Base-by-base conservation (phyloP, 306 rosid genomes). In the Heteromeles arbutifolia region DNA sequence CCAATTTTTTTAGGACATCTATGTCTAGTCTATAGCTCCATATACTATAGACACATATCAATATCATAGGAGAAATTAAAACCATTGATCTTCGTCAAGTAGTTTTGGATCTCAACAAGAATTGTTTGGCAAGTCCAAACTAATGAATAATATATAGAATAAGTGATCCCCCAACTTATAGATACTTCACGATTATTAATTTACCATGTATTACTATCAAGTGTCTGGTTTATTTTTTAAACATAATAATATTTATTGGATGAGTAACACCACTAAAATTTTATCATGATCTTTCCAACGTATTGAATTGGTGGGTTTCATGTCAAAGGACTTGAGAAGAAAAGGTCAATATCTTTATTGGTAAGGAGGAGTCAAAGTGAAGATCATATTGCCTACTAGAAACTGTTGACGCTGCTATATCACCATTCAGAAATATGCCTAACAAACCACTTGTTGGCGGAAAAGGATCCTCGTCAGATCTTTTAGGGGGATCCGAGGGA, bases 51-150 rank as follows among this genome's bases (percentile, higher is more conserved):
- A 41, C 44, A 41, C 61, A 28, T 70, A 19, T 28, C 21, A 34
- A 7, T 52, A 29, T 52, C 26, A 22, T 11, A 11, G 63, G 32
- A 41, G 54, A 72, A 37, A 73, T 17, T 64, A 73, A 25, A 73
- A 73, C 17, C 57, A 73, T 43, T 59, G 57, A 58, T 72, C 41
- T 22, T 65, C 72, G 52, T 45, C 69, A 85, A 87, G 80, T 80
- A 37, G 75, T 25, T 72, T 32, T 8, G 67, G 59, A 79, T 77
- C 80, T 70, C 56, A 54, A 58, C 43, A 19, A 37, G 73, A 77
- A 75, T 48, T 70, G 86, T 82, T 81, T 53, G 84, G 87, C 82
- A 72, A 57, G 61, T 77, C 73, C 50, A 79, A 76, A 26, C 74
- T 76, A 44, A 44, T 29, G 25, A 65, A 28, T 13, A n/a, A n/a